Evolutionary conservation across 1,284 basidiomycete genomes (phyloP), one percentile per base, ranked within the genome.

Genomic region (Phlebopus sp.): DNA sequence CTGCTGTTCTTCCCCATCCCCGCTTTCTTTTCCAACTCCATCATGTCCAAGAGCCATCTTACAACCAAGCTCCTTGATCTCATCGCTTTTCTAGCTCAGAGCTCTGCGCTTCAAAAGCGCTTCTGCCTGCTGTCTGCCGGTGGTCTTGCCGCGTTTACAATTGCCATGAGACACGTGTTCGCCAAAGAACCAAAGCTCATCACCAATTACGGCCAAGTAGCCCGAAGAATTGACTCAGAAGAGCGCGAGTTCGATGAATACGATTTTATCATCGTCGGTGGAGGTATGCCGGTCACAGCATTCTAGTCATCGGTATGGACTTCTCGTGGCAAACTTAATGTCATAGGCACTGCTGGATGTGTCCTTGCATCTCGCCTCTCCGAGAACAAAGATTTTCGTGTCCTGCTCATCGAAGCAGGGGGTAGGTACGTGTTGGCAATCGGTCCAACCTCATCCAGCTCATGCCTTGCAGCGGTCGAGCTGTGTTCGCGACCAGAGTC

Each of bases 321-420:
- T n/a, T 1, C n/a, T 11, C 41, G 5, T 14, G 58, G n/a, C 56
- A 29, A 29, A 29, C 10, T 9, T 29, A 11, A 29, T 9, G 8
- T 29, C 7, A 29, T 29, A 84, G 84, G 84, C 6, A 85, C 85
- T 7, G 76, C 81, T 2, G 85, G 86, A 6, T 86, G 84, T 54
- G 83, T 78, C 1, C 71, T 87, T 30, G 85, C 85, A 4, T 72
- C 81, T 3, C 73, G 85, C 23, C 68, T 88, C 21, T 79, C 77
- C 8, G 85, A 87, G 60, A 72, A 82, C 51, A 67, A 77, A 1
- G 69, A 66, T 5, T 57, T 82, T 2, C 73, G 72, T 2, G 82
- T 86, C 6, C 67, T 87, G 15, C 59, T 87, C 9, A 69, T 87
- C 31, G 86, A 88, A 63, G 78, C 82, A 0, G 84, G 84, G 2